Evolutionary conservation across 169 alveolate species (phyloP).

Genomic region (Plasmodium fragile): DNA sequence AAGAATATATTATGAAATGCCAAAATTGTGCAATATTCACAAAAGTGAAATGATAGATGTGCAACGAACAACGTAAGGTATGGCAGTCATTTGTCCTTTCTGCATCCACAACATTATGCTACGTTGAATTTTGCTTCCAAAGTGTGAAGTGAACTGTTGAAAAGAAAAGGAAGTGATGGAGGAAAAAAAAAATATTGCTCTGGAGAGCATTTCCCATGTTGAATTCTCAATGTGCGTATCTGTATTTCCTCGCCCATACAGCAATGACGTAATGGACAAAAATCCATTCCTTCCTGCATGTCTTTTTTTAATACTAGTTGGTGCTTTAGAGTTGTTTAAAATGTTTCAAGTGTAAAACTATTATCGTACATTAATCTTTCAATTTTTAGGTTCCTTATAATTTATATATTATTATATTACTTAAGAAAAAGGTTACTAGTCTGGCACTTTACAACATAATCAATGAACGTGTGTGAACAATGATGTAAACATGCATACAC

Average conservation of each 20-base stretch:
- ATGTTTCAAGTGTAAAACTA: not conserved
- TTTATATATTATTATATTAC: not conserved
- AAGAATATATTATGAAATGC: not conserved
- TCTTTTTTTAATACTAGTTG: not conserved
- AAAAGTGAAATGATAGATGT: not conserved
- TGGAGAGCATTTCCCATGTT: not conserved
- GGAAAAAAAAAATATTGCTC: not conserved
- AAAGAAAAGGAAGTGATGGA: not conserved
- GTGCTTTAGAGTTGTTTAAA: not conserved
- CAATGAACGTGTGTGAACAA: not conserved
- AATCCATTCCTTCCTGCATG: not conserved
- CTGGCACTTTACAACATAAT: not conserved
- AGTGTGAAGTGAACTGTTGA: not conserved
- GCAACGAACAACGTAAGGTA: not conserved
- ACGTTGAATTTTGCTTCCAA: slow-evolving; percentile 3
- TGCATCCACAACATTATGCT: not conserved
- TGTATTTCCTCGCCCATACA: not conserved
- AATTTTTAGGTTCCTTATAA: not conserved
- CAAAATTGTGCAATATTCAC: not conserved
- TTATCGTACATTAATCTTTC: not conserved
- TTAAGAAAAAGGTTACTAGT: not conserved
- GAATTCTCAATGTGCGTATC: slow-evolving; percentile 20
- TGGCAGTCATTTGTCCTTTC: not conserved
- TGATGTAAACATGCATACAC: not conserved
- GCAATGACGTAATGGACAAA: not conserved